phyloP scores from a whole-genome alignment of 2,329 filamentous ascomycete genomes.

The Penicillium sp. region DNA sequence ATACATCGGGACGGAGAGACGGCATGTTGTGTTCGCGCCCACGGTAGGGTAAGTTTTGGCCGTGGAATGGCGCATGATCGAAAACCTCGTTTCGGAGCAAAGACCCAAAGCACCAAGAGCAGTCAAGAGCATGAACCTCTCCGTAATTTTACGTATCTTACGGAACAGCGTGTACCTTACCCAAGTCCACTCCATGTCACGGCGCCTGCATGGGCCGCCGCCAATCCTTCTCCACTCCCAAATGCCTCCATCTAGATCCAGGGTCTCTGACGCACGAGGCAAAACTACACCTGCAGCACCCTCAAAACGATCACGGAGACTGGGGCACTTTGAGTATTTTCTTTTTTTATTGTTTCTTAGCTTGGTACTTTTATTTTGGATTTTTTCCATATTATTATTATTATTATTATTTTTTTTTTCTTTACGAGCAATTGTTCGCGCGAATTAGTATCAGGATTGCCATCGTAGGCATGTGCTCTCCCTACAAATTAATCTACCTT shows the following conservation, averaged over 20 bases:
- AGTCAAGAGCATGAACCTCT: background rate
- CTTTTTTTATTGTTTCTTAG: constrained; percentile 13
- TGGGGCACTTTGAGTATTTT: constrained; percentile 13
- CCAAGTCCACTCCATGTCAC: constrained; percentile 30
- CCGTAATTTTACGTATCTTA: constrained; percentile 2
- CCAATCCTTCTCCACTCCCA: constrained; percentile 33
- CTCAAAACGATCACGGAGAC: constrained; percentile 40
- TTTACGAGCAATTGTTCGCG: constrained; percentile 9
- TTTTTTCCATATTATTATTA: constrained; percentile 17
- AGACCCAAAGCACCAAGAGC: background rate
- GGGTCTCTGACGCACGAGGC: constrained; percentile 43
- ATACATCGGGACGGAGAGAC: background rate
- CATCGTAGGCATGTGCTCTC: constrained; percentile 27
- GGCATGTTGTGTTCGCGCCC: background rate
- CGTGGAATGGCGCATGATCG: constrained; percentile 7
- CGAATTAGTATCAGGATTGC: constrained; percentile 11
- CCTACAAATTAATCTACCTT: constrained; percentile 22
- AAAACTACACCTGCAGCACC: constrained; percentile 43
- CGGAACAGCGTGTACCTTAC: constrained; percentile 15
- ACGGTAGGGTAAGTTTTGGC: background rate
- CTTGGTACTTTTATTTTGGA: constrained; percentile 15
- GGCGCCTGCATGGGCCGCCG: constrained; percentile 35
- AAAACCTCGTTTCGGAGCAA: background rate
- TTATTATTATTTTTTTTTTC: constrained; percentile 10
- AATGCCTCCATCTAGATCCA: constrained; percentile 41